Percentiles rank a stretch among this genome's conserved stretches.
phyloP scores from a whole-genome alignment of 805 yeast species.

The Zygosaccharomyces lentus region DNA sequence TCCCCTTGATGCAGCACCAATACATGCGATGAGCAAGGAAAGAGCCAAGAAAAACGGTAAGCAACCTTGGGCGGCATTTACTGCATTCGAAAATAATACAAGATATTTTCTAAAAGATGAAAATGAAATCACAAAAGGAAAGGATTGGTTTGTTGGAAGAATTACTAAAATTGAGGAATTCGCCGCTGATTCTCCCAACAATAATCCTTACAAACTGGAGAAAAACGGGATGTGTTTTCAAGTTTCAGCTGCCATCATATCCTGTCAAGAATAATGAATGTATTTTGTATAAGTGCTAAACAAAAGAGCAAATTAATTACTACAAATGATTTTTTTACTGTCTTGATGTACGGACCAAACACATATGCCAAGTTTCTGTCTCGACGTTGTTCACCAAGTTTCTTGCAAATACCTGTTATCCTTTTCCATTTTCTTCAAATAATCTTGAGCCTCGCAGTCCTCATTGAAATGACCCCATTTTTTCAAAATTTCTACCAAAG shows the following conservation, averaged over 20 bases:
- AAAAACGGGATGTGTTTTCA: constrained; percentile 61
- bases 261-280: constrained; percentile 7
- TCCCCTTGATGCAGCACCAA: constrained; percentile 17
- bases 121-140: constrained; percentile 36
- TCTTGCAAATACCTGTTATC: constrained; percentile 73
- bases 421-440: constrained; percentile 56
- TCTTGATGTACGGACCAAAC: not conserved
- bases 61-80: constrained; percentile 92
- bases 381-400: constrained; percentile 57
- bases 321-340: not conserved
- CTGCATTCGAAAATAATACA: constrained; percentile 68
- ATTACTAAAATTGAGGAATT: constrained; percentile 55
- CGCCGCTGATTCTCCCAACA: constrained; percentile 40
- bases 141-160: constrained; percentile 83
- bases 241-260: constrained; percentile 44
- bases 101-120: constrained; percentile 65
- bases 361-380: not conserved
- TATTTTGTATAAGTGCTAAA: constrained; percentile 20
- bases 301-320: constrained; percentile 6
- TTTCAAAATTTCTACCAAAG: constrained; percentile 59
- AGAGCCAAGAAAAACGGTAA: constrained; percentile 17
- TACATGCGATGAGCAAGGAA: constrained; percentile 13
- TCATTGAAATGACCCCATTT: constrained; percentile 39
- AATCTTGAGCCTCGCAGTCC: constrained; percentile 46
- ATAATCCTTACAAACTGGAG: constrained; percentile 64